Evolutionary conservation across 1,139 yeast species (phyloP).

Genomic region (Taphrina populina): DNA sequence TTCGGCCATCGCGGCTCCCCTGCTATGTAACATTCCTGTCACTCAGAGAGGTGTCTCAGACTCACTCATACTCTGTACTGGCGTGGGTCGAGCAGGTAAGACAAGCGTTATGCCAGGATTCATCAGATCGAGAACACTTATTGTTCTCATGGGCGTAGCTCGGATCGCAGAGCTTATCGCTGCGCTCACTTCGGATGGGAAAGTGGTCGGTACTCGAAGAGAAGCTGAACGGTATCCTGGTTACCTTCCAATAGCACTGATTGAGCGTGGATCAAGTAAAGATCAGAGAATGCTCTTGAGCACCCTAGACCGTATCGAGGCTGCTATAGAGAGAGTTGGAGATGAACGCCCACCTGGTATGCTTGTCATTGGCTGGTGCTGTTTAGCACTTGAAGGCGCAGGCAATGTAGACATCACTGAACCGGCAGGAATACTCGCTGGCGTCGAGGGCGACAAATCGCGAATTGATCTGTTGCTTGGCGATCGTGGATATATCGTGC

Average conservation of each 20-base stretch:
- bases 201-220: constrained; percentile 39
- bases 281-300: constrained; percentile 87
- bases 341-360: constrained; percentile 87
- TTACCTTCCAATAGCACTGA: constrained; percentile 73
- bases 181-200: constrained; percentile 46
- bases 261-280: constrained; percentile 90
- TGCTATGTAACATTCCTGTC: constrained; percentile 80
- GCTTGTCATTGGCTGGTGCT: constrained; percentile 76
- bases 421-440: constrained; percentile 16
- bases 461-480: constrained; percentile 12
- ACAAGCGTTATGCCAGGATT: constrained; percentile 76
- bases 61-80: constrained; percentile 89
- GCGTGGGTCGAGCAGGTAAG: constrained; percentile 87
- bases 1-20: constrained; percentile 86
- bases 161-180: constrained; percentile 69
- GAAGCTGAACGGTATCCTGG: constrained; percentile 63
- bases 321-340: constrained; percentile 75
- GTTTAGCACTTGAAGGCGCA: constrained; percentile 52
- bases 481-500: constrained; percentile 12
- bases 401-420: constrained; percentile 30
- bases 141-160: constrained; percentile 88
- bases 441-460: constrained; percentile 12
- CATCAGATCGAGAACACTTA: constrained; percentile 70
- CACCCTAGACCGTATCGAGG: constrained; percentile 61
- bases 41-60: constrained; percentile 92